phyloP scores from a whole-genome alignment of 2,329 filamentous ascomycete species.

The Pyricularia sp. region DNA sequence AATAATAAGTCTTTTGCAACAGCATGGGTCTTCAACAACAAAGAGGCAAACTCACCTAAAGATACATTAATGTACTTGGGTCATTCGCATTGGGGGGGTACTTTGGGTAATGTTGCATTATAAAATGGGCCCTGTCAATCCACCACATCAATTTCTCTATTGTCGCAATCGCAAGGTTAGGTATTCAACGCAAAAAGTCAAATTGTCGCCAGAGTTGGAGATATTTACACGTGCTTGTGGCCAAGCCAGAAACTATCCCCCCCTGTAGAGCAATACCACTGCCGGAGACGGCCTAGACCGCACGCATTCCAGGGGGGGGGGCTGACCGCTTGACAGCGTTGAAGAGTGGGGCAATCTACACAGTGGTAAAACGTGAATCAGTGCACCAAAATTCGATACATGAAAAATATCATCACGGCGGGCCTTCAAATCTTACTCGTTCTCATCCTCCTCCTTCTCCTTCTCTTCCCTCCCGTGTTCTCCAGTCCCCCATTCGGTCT shows the following conservation, averaged over 20 bases:
- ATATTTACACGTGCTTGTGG: not conserved
- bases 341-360: constrained; percentile 1
- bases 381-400: not conserved
- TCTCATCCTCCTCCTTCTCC: constrained; percentile 16
- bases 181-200: not conserved
- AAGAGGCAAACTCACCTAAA: not conserved
- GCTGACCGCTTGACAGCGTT: not conserved
- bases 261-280: not conserved
- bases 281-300: not conserved
- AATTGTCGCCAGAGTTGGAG: not conserved
- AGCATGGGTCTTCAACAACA: not conserved
- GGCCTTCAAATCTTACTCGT: not conserved
- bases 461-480: constrained; percentile 10
- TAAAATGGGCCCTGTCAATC: too few relatives aligned
- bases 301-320: not conserved
- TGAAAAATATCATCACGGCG: constrained; percentile 1
- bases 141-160: too few relatives aligned
- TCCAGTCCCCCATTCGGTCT: not conserved
- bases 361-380: constrained; percentile 1
- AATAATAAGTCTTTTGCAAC: not conserved
- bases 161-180: not conserved
- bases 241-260: not conserved
- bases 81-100: too few relatives aligned
- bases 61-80: too few relatives aligned
- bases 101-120: too few relatives aligned